phyloP scores from a whole-genome alignment of 2,329 filamentous ascomycete species.

The Ophiostoma sp. region DNA sequence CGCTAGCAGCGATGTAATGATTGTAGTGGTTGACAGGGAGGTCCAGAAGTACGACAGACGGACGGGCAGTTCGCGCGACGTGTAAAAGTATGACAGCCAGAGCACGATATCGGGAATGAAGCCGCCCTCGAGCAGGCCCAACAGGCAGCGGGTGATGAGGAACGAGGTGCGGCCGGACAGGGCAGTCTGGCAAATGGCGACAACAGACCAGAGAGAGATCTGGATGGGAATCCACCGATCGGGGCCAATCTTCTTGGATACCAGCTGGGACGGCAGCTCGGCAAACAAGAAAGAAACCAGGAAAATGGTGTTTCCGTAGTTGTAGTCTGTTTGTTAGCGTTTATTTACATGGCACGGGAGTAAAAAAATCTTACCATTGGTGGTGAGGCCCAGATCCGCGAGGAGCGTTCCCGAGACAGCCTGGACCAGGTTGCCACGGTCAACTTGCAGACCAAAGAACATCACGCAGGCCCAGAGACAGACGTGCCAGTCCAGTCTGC shows the following conservation, averaged over 20 bases:
- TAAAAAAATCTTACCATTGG: slow-evolving; percentile 29
- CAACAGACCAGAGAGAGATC: slow-evolving; percentile 34
- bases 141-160: slow-evolving; percentile 32
- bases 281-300: slow-evolving; percentile 49
- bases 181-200: slow-evolving; percentile 34
- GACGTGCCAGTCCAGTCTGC: slow-evolving; percentile 39
- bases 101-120: slow-evolving; percentile 37
- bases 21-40: slow-evolving; percentile 32
- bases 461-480: slow-evolving; percentile 35
- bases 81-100: slow-evolving; percentile 37
- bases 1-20: slow-evolving; percentile 35
- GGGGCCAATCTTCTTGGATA: slow-evolving; percentile 47
- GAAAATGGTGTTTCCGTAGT: slow-evolving; percentile 52
- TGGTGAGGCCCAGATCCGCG: slow-evolving; percentile 32
- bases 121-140: slow-evolving; percentile 35
- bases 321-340: slow-evolving; percentile 37
- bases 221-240: slow-evolving; percentile 36
- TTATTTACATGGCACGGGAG: no score
- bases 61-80: slow-evolving; percentile 33
- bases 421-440: slow-evolving; percentile 37
- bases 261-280: slow-evolving; percentile 57
- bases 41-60: slow-evolving; percentile 36
- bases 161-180: slow-evolving; percentile 32
- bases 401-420: slow-evolving; percentile 36
- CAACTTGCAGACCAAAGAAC: slow-evolving; percentile 37